A percentile compares a stretch with the other conserved stretches of the same genome.
Conservation (phyloP, 148 eudicot genomes). For the Suaeda aralocaspica region DNA sequence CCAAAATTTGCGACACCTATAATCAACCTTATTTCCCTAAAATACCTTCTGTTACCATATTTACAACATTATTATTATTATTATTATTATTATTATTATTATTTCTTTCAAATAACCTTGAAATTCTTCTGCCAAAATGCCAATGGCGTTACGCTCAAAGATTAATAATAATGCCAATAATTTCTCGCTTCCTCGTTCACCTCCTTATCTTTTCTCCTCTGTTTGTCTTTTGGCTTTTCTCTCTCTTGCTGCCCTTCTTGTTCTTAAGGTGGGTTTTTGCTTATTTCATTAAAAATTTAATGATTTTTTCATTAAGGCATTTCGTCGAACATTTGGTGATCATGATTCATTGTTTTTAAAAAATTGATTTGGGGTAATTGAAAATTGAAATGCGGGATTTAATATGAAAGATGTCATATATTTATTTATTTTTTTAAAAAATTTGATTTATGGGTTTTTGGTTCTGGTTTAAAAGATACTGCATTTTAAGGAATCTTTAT, state of each 20-base stretch:
- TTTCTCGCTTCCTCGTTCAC: constrained; percentile 25
- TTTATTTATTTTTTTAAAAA: too few species aligned
- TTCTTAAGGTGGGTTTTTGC: constrained; percentile 39
- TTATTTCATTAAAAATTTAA: background rate
- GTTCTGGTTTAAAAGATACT: background rate
- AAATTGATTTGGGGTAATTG: too few species aligned
- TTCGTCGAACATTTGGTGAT: constrained; percentile 29
- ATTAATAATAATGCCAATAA: constrained; percentile 14
- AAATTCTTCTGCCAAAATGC: constrained; percentile 10
- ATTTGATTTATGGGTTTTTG: background rate
- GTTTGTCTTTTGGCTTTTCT: constrained; percentile 38
- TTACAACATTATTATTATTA: background rate
- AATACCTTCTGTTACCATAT: background rate
- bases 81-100: background rate
- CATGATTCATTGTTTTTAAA: too few species aligned
- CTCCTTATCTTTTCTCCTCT: constrained; percentile 35
- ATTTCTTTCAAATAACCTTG: too few species aligned
- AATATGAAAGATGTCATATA: too few species aligned
- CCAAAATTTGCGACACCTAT: background rate
- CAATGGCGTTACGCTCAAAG: constrained; percentile 18
- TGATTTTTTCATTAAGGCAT: constrained; percentile 22
- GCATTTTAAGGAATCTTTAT: background rate
- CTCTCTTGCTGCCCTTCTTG: constrained; percentile 39
- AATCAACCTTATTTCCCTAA: background rate
- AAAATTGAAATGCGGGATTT: too few species aligned